Evolutionary conservation across 2,329 filamentous ascomycete species (phyloP).

Genomic region (Rachicladosporium sp.): DNA sequence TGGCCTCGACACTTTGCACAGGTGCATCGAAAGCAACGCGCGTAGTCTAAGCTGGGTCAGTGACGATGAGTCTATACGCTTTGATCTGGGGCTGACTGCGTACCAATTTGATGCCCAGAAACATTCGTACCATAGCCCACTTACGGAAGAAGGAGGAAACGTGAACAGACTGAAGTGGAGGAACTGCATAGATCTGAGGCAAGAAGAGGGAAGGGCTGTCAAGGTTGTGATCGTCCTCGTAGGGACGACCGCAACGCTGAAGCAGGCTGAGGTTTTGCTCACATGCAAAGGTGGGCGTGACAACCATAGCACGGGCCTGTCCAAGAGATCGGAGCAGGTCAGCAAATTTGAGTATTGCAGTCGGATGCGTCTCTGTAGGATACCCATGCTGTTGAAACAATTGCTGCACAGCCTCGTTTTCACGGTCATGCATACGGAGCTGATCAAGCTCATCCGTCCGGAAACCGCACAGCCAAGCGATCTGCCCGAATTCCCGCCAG

Average conservation of each 20-base stretch:
- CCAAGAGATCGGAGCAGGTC: neutral
- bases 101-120: neutral
- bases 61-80: too few relatives aligned
- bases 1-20: too few relatives aligned
- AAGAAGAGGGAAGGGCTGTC: conserved; percentile 2
- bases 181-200: neutral
- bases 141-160: conserved; percentile 3
- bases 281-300: neutral
- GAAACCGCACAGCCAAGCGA: conserved; percentile 4
- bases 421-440: neutral
- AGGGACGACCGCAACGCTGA: conserved; percentile 3
- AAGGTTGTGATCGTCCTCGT: conserved; percentile 1
- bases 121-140: conserved; percentile 2
- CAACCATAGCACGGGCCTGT: neutral
- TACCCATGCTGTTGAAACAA: neutral
- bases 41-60: too few relatives aligned
- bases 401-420: neutral
- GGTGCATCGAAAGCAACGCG: too few relatives aligned
- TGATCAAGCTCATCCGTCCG: neutral
- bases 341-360: conserved; percentile 1
- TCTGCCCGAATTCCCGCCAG: conserved; percentile 3
- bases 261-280: neutral
- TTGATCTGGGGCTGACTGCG: too few relatives aligned
- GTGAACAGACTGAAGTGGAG: neutral
- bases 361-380: neutral